A percentile compares a stretch with the other conserved stretches of the same genome.
Conservation (phyloP, 148 eudicot genomes). For the Euryodendron excelsum region DNA sequence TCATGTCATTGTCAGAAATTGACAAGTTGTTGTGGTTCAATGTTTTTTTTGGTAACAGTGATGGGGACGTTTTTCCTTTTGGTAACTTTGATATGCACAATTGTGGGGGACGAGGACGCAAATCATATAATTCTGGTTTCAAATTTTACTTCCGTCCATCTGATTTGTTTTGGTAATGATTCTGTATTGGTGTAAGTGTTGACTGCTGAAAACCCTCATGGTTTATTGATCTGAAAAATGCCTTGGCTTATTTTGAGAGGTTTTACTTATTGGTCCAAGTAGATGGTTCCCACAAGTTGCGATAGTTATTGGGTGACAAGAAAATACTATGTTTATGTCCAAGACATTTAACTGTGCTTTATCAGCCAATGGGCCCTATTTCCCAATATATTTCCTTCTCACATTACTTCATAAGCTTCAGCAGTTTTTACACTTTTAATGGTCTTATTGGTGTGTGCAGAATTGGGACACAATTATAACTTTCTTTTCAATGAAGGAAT, state of each 20-base stretch:
- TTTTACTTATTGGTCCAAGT: background rate
- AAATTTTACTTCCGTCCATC: conserved; percentile 50
- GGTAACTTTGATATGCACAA: too few species aligned
- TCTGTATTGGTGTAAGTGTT: background rate
- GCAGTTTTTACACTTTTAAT: background rate
- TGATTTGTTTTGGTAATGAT: conserved; percentile 77
- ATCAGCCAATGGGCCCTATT: background rate
- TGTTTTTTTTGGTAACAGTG: conserved; percentile 38
- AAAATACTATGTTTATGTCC: background rate
- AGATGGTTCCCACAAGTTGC: background rate
- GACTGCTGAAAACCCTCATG: background rate
- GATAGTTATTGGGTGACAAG: background rate
- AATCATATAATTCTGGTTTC: conserved; percentile 61
- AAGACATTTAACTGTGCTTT: background rate
- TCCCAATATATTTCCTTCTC: background rate
- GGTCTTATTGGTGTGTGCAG: background rate
- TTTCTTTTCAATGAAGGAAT: too few species aligned
- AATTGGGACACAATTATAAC: background rate
- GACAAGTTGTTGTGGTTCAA: background rate
- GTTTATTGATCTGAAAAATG: background rate
- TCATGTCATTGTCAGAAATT: background rate
- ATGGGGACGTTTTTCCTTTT: too few species aligned
- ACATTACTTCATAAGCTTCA: background rate
- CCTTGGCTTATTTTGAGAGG: background rate
- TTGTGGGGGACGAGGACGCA: conserved; percentile 74